phyloP scores from a whole-genome alignment of 768 basidiomycete species.

The Postia placenta region DNA sequence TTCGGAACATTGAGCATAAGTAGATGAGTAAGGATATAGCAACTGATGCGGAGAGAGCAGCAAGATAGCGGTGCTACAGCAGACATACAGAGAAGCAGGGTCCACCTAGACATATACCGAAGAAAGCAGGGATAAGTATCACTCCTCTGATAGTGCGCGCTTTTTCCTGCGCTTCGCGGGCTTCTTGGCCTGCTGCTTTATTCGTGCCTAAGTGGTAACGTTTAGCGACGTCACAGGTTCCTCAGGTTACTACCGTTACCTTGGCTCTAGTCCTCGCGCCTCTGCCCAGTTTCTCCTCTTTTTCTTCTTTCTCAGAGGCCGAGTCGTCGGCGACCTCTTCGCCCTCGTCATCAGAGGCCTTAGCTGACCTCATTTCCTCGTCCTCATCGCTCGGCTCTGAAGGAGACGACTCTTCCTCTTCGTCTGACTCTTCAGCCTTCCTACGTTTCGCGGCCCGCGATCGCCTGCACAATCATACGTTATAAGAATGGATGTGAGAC shows the following conservation, averaged over 20 bases:
- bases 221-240: too few relatives aligned
- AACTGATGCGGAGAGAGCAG: constrained; percentile 12
- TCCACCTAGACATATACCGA: neutral
- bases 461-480: constrained; percentile 13
- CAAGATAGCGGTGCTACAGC: constrained; percentile 14
- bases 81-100: neutral
- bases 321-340: constrained; percentile 15
- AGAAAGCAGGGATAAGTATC: constrained; percentile 1
- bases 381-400: constrained; percentile 11
- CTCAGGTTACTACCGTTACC: constrained; percentile 11
- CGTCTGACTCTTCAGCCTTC: constrained; percentile 22
- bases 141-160: constrained; percentile 7
- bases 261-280: constrained; percentile 29
- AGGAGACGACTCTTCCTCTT: constrained; percentile 18
- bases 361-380: constrained; percentile 6
- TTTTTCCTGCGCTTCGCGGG: constrained; percentile 16
- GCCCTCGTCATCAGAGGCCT: constrained; percentile 15
- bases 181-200: constrained; percentile 21
- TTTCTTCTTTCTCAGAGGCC: constrained; percentile 16
- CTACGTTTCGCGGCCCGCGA: constrained; percentile 20
- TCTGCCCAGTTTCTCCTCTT: constrained; percentile 22
- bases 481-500: neutral
- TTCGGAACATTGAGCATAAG: constrained; percentile 7
- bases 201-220: constrained; percentile 25
- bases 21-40: constrained; percentile 10